Base-by-base conservation (phyloP, 805 yeast species). In the Ogataea philodendri region DNA sequence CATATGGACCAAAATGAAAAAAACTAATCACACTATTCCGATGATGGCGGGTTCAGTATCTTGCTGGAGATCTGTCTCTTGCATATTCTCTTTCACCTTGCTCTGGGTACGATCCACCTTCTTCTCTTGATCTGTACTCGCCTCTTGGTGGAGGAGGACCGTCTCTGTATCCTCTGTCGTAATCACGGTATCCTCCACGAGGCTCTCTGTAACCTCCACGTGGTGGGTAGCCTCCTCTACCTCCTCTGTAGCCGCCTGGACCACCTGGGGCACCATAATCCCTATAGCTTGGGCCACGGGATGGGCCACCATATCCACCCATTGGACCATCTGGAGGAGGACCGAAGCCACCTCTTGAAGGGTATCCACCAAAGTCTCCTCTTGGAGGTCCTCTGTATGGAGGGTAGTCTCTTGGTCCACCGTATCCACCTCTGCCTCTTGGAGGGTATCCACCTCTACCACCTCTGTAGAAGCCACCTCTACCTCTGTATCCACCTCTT, bases 1-100 rank as follows among this genome's bases (percentile, higher is more conserved):
- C 32, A 15, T 17, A 29, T 29, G 24, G 34, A 35, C 39, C 33
- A 35, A 19, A 35, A 35, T 35, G 39, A 35, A 35, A 24, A 27
- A 14, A 24, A 35, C 24, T 28, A 22, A 27, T 15, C 14, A 26
- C 14, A 13, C 20, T n/a, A 15, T 16, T 21, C 19, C 26, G 20
- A 15, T 22, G 20, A 15, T 22, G 15, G 24, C 20, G 33, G 20
- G 22, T 34, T 39, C 36, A 76, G 62, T 77, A 80, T 67, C 86
- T 78, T 46, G 82, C 72, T 64, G 88, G 87, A 42, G 88, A 80
- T 74, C 87, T 80, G 60, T 78, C 84, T 59, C 84, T 72, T 49
- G 72, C 75, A 59, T 70, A 69, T 32, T 71, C 78, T 50, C 72
- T 67, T 40, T 78, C 67, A 19, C 55, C 57, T 46, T 51, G 49